These are phyloP conservation scores for Pulveroboletus sp. DNA, from an alignment of 768 basidiomycete species.

Conservation along the genomic window DNA sequence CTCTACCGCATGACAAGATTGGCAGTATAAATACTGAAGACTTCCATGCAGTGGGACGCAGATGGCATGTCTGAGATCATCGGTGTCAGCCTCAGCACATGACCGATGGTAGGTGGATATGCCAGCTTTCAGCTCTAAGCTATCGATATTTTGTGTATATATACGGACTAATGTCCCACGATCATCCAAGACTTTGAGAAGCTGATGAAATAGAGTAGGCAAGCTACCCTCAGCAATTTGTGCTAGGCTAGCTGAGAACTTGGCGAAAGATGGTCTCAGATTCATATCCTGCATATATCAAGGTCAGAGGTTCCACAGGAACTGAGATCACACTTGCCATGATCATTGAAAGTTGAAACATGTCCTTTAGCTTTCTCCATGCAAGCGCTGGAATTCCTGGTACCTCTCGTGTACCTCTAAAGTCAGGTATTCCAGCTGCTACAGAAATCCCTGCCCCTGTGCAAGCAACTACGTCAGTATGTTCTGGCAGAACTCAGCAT, in stretches of 20 bases:
- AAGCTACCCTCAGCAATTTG: background rate
- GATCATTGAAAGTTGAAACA: conserved; percentile 9
- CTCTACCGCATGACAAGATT: conserved; percentile 2
- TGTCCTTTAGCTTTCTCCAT: conserved; percentile 8
- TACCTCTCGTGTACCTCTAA: conserved; percentile 2
- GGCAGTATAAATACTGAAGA: conserved; percentile 7
- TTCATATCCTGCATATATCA: background rate
- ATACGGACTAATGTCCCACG: background rate
- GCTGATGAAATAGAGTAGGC: conserved; percentile 8
- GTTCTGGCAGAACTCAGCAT: too few relatives aligned
- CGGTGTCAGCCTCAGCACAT: too few relatives aligned
- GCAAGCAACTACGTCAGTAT: background rate
- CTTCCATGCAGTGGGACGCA: conserved; percentile 9
- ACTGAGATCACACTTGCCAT: background rate
- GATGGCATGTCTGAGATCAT: background rate
- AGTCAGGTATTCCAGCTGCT: conserved; percentile 11
- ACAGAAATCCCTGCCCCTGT: conserved; percentile 10
- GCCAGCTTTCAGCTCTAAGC: conserved; percentile 9
- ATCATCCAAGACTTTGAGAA: conserved; percentile 10
- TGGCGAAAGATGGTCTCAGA: background rate
- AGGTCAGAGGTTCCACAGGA: background rate
- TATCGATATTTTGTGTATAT: conserved; percentile 15
- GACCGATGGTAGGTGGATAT: conserved; percentile 6
- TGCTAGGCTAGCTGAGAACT: background rate
- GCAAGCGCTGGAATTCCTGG: background rate